phyloP scores from a whole-genome alignment of 2,329 filamentous ascomycete genomes.

The Chaetomiaceae sp. region DNA sequence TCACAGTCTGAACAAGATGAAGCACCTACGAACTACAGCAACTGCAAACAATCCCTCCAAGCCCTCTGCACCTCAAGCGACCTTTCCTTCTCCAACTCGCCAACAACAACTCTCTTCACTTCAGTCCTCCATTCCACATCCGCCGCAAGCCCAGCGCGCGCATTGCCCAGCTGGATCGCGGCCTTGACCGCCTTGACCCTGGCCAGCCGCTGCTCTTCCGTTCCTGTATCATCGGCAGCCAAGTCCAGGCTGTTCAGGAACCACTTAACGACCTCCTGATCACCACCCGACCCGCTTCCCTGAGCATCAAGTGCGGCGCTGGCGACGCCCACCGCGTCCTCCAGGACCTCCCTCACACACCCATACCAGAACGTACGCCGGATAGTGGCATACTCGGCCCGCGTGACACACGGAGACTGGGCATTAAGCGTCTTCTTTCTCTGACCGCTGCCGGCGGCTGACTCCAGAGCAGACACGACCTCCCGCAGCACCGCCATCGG shows the following conservation, averaged over 20 bases:
- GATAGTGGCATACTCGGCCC: slow-evolving; percentile 37
- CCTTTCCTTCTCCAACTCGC: slow-evolving; percentile 43
- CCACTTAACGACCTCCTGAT: slow-evolving; percentile 34
- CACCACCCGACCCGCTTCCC: slow-evolving; percentile 19
- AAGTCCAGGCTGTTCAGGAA: slow-evolving; percentile 43
- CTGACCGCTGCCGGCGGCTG: slow-evolving; percentile 6
- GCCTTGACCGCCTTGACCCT: slow-evolving; percentile 43
- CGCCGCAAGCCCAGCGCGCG: slow-evolving; percentile 28
- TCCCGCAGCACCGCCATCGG: slow-evolving; percentile 36
- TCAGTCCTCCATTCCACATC: slow-evolving; percentile 1
- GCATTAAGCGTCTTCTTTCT: slow-evolving; percentile 25
- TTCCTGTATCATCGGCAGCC: slow-evolving; percentile 42
- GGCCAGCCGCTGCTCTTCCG: slow-evolving; percentile 47
- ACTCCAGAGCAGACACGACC: slow-evolving; percentile 37
- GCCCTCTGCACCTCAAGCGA: slow-evolving; percentile 32
- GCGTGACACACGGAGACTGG: slow-evolving; percentile 35
- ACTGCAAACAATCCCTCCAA: slow-evolving; percentile 23
- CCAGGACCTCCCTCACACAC: slow-evolving; percentile 44
- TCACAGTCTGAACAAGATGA: too few species aligned
- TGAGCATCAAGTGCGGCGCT: slow-evolving; percentile 25
- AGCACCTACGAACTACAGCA: slow-evolving; percentile 5
- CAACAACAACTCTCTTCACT: slow-evolving; percentile 43
- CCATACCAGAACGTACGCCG: slow-evolving; percentile 51
- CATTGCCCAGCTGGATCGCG: slow-evolving; percentile 38
- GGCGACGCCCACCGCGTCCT: slow-evolving; percentile 31